Evolutionary conservation across 129 eudicot genomes (phyloP).

Genomic region (Cynara cardunculus): DNA sequence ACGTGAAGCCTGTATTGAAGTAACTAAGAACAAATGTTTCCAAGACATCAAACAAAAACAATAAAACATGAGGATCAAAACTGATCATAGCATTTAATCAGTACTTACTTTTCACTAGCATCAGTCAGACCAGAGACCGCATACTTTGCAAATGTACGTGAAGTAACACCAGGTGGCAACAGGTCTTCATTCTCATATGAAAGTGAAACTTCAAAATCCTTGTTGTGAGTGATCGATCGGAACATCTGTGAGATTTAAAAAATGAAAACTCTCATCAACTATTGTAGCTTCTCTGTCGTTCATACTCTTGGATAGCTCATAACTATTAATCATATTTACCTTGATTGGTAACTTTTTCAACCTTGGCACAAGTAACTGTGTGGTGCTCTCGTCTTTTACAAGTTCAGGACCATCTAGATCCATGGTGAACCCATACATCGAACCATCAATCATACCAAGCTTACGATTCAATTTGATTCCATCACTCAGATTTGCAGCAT

Average conservation of each 20-base stretch:
- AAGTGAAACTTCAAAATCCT: slow-evolving; percentile 91
- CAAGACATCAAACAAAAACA: not conserved
- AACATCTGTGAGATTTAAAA: slow-evolving; percentile 58
- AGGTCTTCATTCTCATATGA: slow-evolving; percentile 70
- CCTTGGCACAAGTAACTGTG: slow-evolving; percentile 77
- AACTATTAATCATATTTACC: slow-evolving; percentile 41
- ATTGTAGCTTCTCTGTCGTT: not conserved
- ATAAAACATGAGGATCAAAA: not conserved
- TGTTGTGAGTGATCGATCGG: slow-evolving; percentile 72
- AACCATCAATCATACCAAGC: slow-evolving; percentile 96
- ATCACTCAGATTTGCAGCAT: slow-evolving; percentile 98
- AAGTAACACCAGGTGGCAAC: slow-evolving; percentile 77
- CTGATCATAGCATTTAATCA: not conserved
- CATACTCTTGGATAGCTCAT: not conserved
- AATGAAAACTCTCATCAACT: slow-evolving; percentile 1
- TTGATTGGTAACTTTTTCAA: slow-evolving; percentile 87
- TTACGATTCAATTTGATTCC: slow-evolving; percentile 97
- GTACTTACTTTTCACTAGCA: slow-evolving; percentile 78
- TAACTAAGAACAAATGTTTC: not conserved
- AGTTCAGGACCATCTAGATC: slow-evolving; percentile 83
- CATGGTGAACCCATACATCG: slow-evolving; percentile 75
- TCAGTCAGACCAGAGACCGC: slow-evolving; percentile 82
- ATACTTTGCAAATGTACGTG: slow-evolving; percentile 73
- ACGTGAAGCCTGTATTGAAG: not conserved
- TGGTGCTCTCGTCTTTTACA: slow-evolving; percentile 77